phyloP scores from a whole-genome alignment of 2,329 filamentous ascomycete genomes.

The Diplocarpon rosae region DNA sequence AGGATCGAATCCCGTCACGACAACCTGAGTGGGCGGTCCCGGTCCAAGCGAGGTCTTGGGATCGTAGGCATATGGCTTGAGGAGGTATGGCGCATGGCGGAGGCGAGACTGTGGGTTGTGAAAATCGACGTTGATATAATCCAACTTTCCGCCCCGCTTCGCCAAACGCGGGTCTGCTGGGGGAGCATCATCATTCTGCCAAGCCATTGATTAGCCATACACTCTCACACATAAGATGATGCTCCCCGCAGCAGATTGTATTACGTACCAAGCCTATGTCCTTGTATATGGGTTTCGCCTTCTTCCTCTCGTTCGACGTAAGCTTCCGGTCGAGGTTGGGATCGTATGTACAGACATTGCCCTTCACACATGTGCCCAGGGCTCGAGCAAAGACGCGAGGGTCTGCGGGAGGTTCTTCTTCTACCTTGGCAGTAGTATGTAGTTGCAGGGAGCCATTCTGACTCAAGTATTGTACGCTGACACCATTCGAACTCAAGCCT shows the following conservation, averaged over 20 bases:
- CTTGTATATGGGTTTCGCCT: constrained; percentile 49
- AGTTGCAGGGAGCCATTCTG: constrained; percentile 24
- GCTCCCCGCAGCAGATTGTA: constrained; percentile 36
- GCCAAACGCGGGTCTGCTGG: constrained; percentile 74
- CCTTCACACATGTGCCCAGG: constrained; percentile 40
- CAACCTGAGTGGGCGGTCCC: constrained; percentile 78
- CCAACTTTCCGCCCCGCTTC: constrained; percentile 48
- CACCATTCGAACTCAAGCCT: constrained; percentile 27
- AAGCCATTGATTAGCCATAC: constrained; percentile 45
- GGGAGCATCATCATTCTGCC: constrained; percentile 68
- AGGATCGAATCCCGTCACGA: constrained; percentile 94
- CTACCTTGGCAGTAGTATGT: constrained; percentile 15
- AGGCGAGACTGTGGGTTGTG: constrained; percentile 61
- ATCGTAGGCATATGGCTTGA: constrained; percentile 76
- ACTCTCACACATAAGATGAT: constrained; percentile 46
- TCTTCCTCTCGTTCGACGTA: constrained; percentile 41
- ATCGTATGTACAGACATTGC: constrained; percentile 50
- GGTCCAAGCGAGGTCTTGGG: constrained; percentile 74
- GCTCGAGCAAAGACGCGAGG: constrained; percentile 43
- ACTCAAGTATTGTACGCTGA: constrained; percentile 11
- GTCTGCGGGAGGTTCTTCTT: constrained; percentile 14
- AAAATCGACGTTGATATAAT: constrained; percentile 58
- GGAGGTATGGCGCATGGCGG: constrained; percentile 63
- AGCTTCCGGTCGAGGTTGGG: constrained; percentile 31
- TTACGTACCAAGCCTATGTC: constrained; percentile 57